These are phyloP conservation scores for Stereocaulon alpinum DNA, from an alignment of 495 filamentous ascomycete species.

Conservation along the genomic window DNA sequence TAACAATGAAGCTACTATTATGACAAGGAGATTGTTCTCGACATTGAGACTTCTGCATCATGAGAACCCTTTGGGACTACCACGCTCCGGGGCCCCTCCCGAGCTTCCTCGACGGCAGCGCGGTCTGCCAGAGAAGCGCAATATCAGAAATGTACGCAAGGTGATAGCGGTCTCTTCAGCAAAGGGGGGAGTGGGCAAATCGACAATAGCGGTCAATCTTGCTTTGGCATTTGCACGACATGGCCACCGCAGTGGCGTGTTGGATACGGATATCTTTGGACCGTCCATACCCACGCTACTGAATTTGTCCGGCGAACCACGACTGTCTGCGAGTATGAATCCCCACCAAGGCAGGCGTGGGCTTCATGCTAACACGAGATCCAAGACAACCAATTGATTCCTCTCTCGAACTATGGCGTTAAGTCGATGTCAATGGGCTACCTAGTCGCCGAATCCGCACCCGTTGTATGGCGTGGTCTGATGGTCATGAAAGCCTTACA, in stretches of 20 bases:
- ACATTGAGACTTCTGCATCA: slow-evolving; percentile 54
- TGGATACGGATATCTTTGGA: slow-evolving; percentile 95
- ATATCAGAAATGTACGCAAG: slow-evolving; percentile 72
- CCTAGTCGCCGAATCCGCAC: slow-evolving; percentile 62
- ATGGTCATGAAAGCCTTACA: slow-evolving; percentile 98
- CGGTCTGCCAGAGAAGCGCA: slow-evolving; percentile 69
- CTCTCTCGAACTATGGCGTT: slow-evolving; percentile 88
- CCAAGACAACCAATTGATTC: slow-evolving; percentile 55
- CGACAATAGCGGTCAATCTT: slow-evolving; percentile 85
- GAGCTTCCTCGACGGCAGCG: slow-evolving; percentile 70
- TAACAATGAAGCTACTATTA: slow-evolving; percentile 21
- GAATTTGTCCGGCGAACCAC: slow-evolving; percentile 63
- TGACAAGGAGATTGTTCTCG: slow-evolving; percentile 55
- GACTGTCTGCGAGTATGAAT: slow-evolving; percentile 48
- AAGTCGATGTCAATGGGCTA: slow-evolving; percentile 99
- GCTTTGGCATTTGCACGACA: slow-evolving; percentile 72
- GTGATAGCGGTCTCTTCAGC: slow-evolving; percentile 88
- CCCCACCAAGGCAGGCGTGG: slow-evolving; percentile 1
- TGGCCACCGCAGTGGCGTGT: slow-evolving; percentile 71
- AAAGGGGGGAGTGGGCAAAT: slow-evolving; percentile 95
- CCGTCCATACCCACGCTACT: slow-evolving; percentile 89
- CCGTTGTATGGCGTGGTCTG: slow-evolving; percentile 91
- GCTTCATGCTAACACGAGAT: not conserved
- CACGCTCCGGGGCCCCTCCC: slow-evolving; percentile 60
- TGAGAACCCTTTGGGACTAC: slow-evolving; percentile 84